Evolutionary conservation across 78 protist species (phyloP), one percentile per base, ranked within the genome.

Genomic region (Guillardia theta): DNA sequence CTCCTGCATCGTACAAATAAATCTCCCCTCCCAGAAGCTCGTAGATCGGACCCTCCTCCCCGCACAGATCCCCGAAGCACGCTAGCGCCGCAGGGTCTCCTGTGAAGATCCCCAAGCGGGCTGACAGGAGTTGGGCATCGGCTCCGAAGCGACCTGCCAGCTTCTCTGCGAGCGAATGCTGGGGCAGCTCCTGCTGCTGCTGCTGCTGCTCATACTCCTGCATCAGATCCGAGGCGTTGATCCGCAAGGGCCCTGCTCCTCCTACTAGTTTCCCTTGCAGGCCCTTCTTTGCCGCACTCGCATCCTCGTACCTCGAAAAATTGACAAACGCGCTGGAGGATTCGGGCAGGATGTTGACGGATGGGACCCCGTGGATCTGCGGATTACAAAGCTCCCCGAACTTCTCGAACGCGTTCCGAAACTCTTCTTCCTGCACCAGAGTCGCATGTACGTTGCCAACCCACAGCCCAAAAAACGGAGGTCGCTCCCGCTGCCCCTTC

Each of bases 181-280:
- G 41, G n/a, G n/a, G n/a, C n/a, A n/a, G n/a, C n/a, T n/a, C n/a
- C 33, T 33, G 45, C n/a, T 12, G 36, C 45, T 70, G 83, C 45
- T 70, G 83, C 33, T 70, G 41, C 41, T 70, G 83, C 41, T 70
- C 83, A 43, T 70, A 33, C 41, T 70, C 83, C 41, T 70, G 83
- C 83, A 70, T 70, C 33, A 70, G 6, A 24, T 70, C 83, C 22
- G 83, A 70, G 45, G 83, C 83, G 83, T 70, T 70, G 22, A 70
- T 70, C 41, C 83, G 33, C 36, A 70, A 70, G 36, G 83, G 83
- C 41, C 83, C 83, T 2, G 83, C 83, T 36, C 83, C 83, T 24
- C 83, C 83, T 10, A 70, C 83, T 24, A 70, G 45, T 43, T 70
- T 70, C 83, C 83, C 83, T 43, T 70, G 83, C 83, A 70, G 83